A percentile compares a stretch with the other conserved stretches of the same genome.
Evolutionary conservation across 2,329 filamentous ascomycete species (phyloP).

Genomic region (Bimuria novae-zelandiae): DNA sequence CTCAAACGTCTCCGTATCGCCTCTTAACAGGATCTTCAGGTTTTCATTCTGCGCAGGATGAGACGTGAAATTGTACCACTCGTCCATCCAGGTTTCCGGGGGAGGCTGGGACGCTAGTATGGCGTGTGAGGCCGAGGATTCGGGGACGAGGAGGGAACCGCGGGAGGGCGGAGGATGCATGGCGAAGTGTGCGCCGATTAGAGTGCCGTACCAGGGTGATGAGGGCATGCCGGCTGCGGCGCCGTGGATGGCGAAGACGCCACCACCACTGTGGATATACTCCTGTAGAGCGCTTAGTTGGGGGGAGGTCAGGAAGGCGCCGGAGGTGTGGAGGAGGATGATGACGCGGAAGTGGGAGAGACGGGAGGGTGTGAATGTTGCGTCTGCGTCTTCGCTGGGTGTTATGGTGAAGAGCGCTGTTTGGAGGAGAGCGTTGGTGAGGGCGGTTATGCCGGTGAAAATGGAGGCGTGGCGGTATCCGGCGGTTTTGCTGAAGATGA

Average conservation of each 20-base stretch:
- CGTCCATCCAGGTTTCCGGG: slow-evolving; percentile 25
- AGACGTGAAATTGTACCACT: slow-evolving; percentile 36
- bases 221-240: slow-evolving; percentile 32
- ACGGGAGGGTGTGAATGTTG: slow-evolving; percentile 11
- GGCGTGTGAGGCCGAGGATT: slow-evolving; percentile 1
- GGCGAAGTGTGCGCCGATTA: slow-evolving; percentile 34
- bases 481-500: slow-evolving; percentile 35
- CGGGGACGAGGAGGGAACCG: slow-evolving; percentile 23
- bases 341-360: neutral
- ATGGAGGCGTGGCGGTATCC: slow-evolving; percentile 37
- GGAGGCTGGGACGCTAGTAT: slow-evolving; percentile 12
- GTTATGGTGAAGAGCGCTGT: slow-evolving; percentile 16
- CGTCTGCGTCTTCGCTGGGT: slow-evolving; percentile 27
- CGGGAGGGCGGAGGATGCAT: slow-evolving; percentile 28
- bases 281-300: slow-evolving; percentile 21
- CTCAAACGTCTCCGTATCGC: slow-evolving; percentile 24
- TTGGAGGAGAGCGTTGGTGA: neutral
- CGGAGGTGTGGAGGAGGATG: neutral
- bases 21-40: slow-evolving; percentile 24
- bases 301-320: neutral
- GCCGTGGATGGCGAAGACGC: slow-evolving; percentile 32
- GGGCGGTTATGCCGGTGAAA: slow-evolving; percentile 17
- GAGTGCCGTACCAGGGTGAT: slow-evolving; percentile 24
- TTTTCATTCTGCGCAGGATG: slow-evolving; percentile 29
- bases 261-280: slow-evolving; percentile 26